These are phyloP conservation scores for Didymosphaeria variabile DNA, from an alignment of 2,329 filamentous ascomycete species.

Conservation along the genomic window DNA sequence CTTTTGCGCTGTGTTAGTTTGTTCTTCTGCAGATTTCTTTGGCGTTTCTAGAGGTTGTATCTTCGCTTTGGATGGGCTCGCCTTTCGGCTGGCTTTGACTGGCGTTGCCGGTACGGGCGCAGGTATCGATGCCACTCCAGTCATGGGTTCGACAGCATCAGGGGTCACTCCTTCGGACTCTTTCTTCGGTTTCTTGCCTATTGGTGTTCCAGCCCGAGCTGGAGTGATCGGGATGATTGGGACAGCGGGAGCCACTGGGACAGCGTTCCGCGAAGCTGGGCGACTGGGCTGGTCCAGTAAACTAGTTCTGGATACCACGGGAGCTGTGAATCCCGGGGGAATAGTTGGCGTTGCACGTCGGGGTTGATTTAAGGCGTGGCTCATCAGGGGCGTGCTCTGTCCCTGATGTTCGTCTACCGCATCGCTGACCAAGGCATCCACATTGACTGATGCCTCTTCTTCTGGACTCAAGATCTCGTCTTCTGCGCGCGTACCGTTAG, in stretches of 20 bases:
- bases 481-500: conserved; percentile 63
- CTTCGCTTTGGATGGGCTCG: conserved; percentile 24
- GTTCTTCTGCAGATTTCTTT: conserved; percentile 25
- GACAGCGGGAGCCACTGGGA: conserved; percentile 46
- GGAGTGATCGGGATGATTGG: conserved; percentile 53
- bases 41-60: conserved; percentile 23
- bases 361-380: conserved; percentile 45
- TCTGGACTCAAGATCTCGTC: conserved; percentile 67
- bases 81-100: conserved; percentile 25
- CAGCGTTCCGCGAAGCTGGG: conserved; percentile 46
- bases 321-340: conserved; percentile 54
- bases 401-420: conserved; percentile 46
- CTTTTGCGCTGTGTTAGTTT: conserved; percentile 19
- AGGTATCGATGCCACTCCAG: conserved; percentile 11
- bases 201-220: conserved; percentile 39
- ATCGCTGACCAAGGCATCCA: conserved; percentile 75
- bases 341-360: conserved; percentile 56
- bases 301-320: conserved; percentile 35
- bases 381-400: conserved; percentile 27
- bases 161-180: conserved; percentile 16
- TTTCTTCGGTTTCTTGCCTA: conserved; percentile 35
- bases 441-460: conserved; percentile 69
- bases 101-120: conserved; percentile 32
- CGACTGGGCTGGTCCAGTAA: conserved; percentile 32
- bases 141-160: not conserved